phyloP scores from a whole-genome alignment of 371 early-diverging fungal species.

The Funneliformis caledonium region DNA sequence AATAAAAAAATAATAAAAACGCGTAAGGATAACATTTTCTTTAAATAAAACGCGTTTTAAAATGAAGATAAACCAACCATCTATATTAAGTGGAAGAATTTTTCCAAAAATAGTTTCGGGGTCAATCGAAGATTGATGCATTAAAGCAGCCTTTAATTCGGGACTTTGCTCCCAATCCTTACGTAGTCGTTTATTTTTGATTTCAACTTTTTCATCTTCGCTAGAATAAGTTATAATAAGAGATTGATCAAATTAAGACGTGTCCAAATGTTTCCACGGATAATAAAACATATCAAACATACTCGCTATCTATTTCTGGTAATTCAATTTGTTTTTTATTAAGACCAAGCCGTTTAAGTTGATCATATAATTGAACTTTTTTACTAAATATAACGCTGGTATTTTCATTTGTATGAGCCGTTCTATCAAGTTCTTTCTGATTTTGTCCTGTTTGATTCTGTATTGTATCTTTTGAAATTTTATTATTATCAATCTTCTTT shows the following conservation, averaged over 20 bases:
- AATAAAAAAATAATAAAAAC: neutral
- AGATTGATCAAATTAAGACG: neutral
- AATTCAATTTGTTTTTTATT: neutral
- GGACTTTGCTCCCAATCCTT: conserved; percentile 15
- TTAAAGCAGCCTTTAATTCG: conserved; percentile 4
- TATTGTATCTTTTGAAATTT: neutral
- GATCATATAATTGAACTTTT: neutral
- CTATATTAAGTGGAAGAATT: conserved; percentile 14
- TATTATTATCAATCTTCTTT: conserved; percentile 10
- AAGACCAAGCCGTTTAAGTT: neutral
- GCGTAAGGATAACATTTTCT: neutral
- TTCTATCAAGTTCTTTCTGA: neutral
- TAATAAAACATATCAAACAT: neutral
- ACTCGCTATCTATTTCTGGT: conserved; percentile 33
- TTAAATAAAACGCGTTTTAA: neutral
- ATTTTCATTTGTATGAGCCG: neutral
- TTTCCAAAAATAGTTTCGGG: conserved; percentile 39
- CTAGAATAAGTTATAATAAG: neutral
- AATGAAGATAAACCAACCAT: neutral
- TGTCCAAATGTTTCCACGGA: neutral
- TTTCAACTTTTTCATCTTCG: neutral
- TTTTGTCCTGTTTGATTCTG: neutral
- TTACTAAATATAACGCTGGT: neutral
- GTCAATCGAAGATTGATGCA: conserved; percentile 24
- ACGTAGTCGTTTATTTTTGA: neutral